Conservation (phyloP, 2,329 filamentous ascomycete genomes). For the Penicillium sp. region DNA sequence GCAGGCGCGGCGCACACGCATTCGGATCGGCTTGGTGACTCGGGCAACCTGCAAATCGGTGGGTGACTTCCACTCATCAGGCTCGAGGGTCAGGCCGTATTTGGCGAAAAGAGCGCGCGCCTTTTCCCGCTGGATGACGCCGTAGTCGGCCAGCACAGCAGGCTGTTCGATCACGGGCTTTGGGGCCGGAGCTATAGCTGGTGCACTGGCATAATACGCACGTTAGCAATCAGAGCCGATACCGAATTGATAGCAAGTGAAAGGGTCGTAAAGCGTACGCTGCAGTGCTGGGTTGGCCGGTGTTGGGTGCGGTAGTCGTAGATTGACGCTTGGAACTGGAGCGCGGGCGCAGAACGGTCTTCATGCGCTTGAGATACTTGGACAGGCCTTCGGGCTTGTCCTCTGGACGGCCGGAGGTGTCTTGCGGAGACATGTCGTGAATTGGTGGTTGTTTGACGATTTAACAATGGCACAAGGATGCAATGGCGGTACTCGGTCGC, state of each 20-base stretch:
- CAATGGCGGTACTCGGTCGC: constrained; percentile 12
- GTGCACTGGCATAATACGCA: constrained; percentile 1
- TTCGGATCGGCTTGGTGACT: constrained; percentile 45
- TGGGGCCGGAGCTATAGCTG: background rate
- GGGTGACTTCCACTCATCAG: constrained; percentile 40
- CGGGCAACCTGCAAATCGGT: constrained; percentile 36
- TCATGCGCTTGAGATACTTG: constrained; percentile 41
- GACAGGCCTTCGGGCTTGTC: constrained; percentile 34
- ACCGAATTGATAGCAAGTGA: background rate
- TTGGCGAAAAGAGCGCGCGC: constrained; percentile 45
- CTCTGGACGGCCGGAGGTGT: constrained; percentile 15
- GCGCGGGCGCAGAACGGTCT: constrained; percentile 33
- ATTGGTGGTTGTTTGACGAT: constrained; percentile 5
- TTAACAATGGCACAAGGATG: constrained; percentile 13
- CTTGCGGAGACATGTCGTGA: constrained; percentile 26
- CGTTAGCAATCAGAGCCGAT: background rate
- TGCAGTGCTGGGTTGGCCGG: constrained; percentile 16
- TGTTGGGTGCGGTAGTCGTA: constrained; percentile 17
- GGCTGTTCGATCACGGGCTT: constrained; percentile 14
- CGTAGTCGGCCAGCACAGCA: constrained; percentile 31
- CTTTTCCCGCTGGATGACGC: constrained; percentile 41
- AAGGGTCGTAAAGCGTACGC: constrained; percentile 9
- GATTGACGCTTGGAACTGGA: constrained; percentile 30
- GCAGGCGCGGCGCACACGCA: constrained; percentile 57
- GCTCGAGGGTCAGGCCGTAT: constrained; percentile 44